A percentile compares a stretch with the other conserved stretches of the same genome.
Evolutionary conservation across 106 monocot genomes (phyloP).

Genomic region (Acanthochlamys bracteata): DNA sequence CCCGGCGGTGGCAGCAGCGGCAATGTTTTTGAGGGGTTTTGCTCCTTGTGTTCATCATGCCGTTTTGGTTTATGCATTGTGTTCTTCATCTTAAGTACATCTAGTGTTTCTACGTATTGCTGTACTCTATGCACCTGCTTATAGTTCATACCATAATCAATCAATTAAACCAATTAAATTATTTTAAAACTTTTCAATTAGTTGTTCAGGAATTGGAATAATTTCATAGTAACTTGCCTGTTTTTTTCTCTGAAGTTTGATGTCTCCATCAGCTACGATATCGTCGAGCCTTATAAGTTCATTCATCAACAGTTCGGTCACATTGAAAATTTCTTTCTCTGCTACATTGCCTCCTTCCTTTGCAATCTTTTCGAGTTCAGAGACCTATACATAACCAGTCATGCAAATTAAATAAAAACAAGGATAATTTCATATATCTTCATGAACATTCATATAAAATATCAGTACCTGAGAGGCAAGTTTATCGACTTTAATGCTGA

Average conservation of each 20-base stretch:
- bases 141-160: neutral
- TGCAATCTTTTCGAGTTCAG: conserved; percentile 38
- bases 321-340: conserved; percentile 38
- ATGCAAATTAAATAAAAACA: neutral
- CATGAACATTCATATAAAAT: neutral
- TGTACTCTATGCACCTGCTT: conserved; percentile 53
- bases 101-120: conserved; percentile 55
- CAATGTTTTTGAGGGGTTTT: neutral
- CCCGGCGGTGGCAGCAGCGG: neutral
- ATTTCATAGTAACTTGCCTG: neutral
- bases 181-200: neutral
- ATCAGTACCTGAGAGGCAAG: conserved; percentile 29
- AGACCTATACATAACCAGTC: conserved; percentile 28
- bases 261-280: conserved; percentile 45
- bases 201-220: neutral
- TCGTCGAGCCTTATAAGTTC: conserved; percentile 54
- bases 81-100: conserved; percentile 43
- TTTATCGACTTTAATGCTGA: conserved; percentile 38
- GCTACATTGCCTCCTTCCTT: conserved; percentile 50
- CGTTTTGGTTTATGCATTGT: conserved; percentile 12
- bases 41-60: conserved; percentile 5
- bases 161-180: neutral
- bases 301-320: conserved; percentile 62
- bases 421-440: neutral
- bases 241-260: conserved; percentile 22